These are phyloP conservation scores for Acanthamoeba rhysodes DNA, from an alignment of 208 protist species.

Conservation along the genomic window DNA sequence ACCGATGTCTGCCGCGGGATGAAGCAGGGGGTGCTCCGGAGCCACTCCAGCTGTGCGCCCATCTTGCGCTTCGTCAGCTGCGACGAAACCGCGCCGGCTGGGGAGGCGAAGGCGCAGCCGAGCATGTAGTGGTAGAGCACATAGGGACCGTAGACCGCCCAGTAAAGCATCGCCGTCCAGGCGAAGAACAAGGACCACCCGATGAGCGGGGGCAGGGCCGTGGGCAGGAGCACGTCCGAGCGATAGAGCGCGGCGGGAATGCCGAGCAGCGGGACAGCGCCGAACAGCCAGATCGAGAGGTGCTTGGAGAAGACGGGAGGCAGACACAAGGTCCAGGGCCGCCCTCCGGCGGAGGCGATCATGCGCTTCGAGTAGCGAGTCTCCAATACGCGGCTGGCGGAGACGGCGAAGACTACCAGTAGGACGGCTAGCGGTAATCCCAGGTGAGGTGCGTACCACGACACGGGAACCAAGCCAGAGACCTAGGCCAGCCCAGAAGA, in stretches of 20 bases:
- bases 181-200: conserved; percentile 20
- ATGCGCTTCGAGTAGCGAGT: background rate
- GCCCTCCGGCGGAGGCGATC: background rate
- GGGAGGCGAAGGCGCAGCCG: background rate
- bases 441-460: background rate
- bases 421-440: background rate
- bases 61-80: background rate
- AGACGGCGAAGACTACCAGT: background rate
- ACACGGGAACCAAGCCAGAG: background rate
- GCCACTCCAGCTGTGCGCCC: background rate
- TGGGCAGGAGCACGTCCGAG: background rate
- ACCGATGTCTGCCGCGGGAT: background rate
- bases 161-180: conserved; percentile 12
- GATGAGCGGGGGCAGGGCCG: background rate
- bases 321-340: background rate
- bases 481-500: background rate
- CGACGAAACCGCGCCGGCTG: background rate
- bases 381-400: background rate
- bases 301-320: background rate
- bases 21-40: background rate
- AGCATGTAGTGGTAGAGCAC: conserved; percentile 34
- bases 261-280: background rate
- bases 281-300: background rate
- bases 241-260: background rate
- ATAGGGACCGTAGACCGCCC: conserved; percentile 22